phyloP scores from a whole-genome alignment of 2,329 filamentous ascomycete species.

The Rutstroemia sp. region DNA sequence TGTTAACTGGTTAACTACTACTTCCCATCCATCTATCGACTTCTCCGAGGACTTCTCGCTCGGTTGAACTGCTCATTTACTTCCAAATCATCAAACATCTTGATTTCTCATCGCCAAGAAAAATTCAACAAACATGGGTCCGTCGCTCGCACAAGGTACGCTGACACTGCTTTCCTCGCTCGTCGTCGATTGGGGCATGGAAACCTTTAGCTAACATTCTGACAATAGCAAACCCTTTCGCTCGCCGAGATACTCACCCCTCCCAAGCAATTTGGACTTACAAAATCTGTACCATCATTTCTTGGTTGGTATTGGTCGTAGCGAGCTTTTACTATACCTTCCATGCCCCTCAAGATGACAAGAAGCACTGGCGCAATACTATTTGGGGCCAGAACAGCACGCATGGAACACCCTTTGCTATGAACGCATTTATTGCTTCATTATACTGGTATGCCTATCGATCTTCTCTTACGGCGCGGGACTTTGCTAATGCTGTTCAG shows the following conservation, averaged over 20 bases:
- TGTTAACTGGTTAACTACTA: too few species aligned
- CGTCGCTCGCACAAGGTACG: slow-evolving; percentile 7
- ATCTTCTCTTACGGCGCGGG: background rate
- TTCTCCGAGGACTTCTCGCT: too few species aligned
- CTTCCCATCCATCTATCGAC: too few species aligned
- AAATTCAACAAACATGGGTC: background rate
- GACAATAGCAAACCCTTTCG: slow-evolving; percentile 68
- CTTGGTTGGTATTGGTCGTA: slow-evolving; percentile 68
- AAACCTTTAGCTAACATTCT: background rate
- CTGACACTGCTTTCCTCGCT: too few species aligned
- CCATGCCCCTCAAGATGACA: slow-evolving; percentile 52
- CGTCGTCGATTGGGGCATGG: background rate
- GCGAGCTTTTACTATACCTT: slow-evolving; percentile 69
- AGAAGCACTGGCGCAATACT: slow-evolving; percentile 44
- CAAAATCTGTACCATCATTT: slow-evolving; percentile 66
- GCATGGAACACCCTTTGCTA: slow-evolving; percentile 64
- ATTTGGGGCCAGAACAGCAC: slow-evolving; percentile 70
- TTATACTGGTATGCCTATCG: slow-evolving; percentile 65
- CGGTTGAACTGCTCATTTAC: too few species aligned
- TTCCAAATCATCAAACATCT: too few species aligned
- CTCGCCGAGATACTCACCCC: slow-evolving; percentile 59
- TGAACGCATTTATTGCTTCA: slow-evolving; percentile 56
- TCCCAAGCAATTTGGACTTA: slow-evolving; percentile 58
- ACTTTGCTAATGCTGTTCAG: slow-evolving; percentile 32
- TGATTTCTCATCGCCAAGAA: too few species aligned